Evolutionary conservation across 2,329 filamentous ascomycete genomes (phyloP).

Genomic region (Mollisia scopiformis): DNA sequence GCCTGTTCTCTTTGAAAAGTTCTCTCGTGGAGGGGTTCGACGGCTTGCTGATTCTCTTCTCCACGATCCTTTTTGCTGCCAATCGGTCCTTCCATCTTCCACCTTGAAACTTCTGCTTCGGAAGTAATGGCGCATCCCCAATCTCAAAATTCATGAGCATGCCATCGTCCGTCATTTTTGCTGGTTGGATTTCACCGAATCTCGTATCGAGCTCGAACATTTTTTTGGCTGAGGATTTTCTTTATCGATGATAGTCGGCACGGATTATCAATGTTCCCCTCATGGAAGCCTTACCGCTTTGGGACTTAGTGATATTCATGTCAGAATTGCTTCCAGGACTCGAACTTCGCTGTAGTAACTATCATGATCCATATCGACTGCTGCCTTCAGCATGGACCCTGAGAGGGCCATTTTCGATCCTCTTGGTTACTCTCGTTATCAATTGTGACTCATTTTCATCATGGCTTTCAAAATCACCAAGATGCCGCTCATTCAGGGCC

Average conservation of each 20-base stretch:
- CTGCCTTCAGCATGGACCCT: slow-evolving; percentile 28
- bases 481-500: slow-evolving; percentile 1
- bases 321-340: slow-evolving; percentile 23
- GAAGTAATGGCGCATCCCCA: slow-evolving; percentile 65
- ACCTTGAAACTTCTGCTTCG: slow-evolving; percentile 73
- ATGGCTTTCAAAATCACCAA: slow-evolving; percentile 11
- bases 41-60: slow-evolving; percentile 37
- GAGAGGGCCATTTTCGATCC: slow-evolving; percentile 14
- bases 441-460: slow-evolving; percentile 5
- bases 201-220: slow-evolving; percentile 1
- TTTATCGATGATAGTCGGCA: slow-evolving; percentile 16
- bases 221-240: slow-evolving; percentile 25
- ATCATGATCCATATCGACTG: slow-evolving; percentile 26
- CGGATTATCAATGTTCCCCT: slow-evolving; percentile 18
- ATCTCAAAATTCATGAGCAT: slow-evolving; percentile 93
- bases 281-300: slow-evolving; percentile 25
- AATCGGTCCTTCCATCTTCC: slow-evolving; percentile 92
- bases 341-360: slow-evolving; percentile 35
- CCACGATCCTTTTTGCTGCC: slow-evolving; percentile 72
- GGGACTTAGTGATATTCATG: slow-evolving; percentile 10
- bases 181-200: slow-evolving; percentile 2
- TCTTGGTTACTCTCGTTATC: neutral
- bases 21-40: slow-evolving; percentile 26
- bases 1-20: slow-evolving; percentile 31
- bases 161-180: slow-evolving; percentile 86